Percentiles rank a stretch among this genome's conserved stretches.
Conservation (phyloP, 768 basidiomycete species). For the Tubosaeta sp. region DNA sequence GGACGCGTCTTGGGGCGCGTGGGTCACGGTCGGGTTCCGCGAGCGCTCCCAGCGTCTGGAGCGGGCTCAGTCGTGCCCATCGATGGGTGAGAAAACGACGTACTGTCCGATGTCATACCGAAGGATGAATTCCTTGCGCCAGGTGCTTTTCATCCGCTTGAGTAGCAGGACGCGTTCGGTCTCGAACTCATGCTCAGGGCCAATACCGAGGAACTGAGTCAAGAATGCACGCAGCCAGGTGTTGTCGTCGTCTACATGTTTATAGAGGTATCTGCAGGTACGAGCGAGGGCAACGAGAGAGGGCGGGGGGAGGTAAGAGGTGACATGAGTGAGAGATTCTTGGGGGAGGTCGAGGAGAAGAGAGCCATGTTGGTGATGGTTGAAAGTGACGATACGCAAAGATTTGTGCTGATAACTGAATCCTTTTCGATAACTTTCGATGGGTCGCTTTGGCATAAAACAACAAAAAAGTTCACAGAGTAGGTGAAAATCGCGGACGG, state of each 20-base stretch:
- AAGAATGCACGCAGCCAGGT: slow-evolving; percentile 78
- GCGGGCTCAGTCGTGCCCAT: not conserved
- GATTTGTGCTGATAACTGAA: slow-evolving; percentile 26
- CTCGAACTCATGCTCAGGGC: slow-evolving; percentile 56
- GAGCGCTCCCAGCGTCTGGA: slow-evolving; percentile 69
- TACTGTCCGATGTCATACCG: slow-evolving; percentile 56
- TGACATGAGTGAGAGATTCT: slow-evolving; percentile 75
- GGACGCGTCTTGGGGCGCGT: slow-evolving; percentile 56
- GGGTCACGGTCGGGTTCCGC: slow-evolving; percentile 53
- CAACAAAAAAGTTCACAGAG: slow-evolving; percentile 7
- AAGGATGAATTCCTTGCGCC: slow-evolving; percentile 67
- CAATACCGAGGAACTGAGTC: slow-evolving; percentile 60
- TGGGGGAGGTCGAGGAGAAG: slow-evolving; percentile 53
- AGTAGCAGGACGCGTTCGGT: slow-evolving; percentile 47
- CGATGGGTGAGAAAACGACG: slow-evolving; percentile 5
- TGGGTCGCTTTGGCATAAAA: slow-evolving; percentile 70
- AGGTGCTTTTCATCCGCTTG: slow-evolving; percentile 52
- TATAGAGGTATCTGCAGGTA: slow-evolving; percentile 48
- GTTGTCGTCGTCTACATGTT: slow-evolving; percentile 71
- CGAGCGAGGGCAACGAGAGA: slow-evolving; percentile 54
- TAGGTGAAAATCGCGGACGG: slow-evolving; percentile 23
- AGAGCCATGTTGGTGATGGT: slow-evolving; percentile 48
- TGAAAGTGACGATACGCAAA: slow-evolving; percentile 16
- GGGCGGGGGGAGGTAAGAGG: slow-evolving; percentile 63
- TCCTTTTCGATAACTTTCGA: slow-evolving; percentile 39